These are phyloP conservation scores for Angomonas ambiguus DNA, from an alignment of 208 protist species.

Conservation along the genomic window DNA sequence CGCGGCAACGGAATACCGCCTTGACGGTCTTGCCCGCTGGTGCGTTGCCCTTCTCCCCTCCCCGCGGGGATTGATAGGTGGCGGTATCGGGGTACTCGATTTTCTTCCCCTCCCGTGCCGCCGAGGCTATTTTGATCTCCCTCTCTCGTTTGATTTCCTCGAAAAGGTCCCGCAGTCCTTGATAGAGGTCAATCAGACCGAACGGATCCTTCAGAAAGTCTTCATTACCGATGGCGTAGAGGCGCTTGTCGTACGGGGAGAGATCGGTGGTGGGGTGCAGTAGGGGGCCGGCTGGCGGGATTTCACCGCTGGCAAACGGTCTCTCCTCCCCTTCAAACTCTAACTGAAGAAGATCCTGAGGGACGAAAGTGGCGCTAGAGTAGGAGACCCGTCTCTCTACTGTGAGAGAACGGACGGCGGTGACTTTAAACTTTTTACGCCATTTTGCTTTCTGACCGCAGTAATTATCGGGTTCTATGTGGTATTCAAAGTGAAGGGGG, in stretches of 20 bases:
- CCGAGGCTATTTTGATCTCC: background rate
- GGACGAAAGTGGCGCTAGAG: background rate
- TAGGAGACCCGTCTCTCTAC: slow-evolving; percentile 9
- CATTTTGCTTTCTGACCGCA: slow-evolving; percentile 12
- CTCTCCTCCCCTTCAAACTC: slow-evolving; percentile 26
- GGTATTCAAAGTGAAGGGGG: background rate
- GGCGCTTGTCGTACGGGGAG: background rate
- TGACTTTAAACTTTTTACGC: slow-evolving; percentile 39
- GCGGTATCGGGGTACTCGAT: slow-evolving; percentile 7
- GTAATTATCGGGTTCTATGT: slow-evolving; percentile 1
- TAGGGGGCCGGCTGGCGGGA: slow-evolving; percentile 13
- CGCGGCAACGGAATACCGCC: slow-evolving; percentile 20
- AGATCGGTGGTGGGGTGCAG: slow-evolving; percentile 17
- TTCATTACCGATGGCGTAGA: slow-evolving; percentile 9
- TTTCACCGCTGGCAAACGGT: slow-evolving; percentile 13
- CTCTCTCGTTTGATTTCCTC: slow-evolving; percentile 16
- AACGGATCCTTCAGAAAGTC: slow-evolving; percentile 23
- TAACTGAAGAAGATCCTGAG: slow-evolving; percentile 23
- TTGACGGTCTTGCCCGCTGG: background rate
- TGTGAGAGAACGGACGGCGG: slow-evolving; percentile 11
- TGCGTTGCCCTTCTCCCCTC: background rate
- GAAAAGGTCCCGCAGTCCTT: slow-evolving; percentile 30
- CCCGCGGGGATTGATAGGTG: slow-evolving; percentile 7
- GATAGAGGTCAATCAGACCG: slow-evolving; percentile 25
- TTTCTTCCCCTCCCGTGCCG: slow-evolving; percentile 3